phyloP scores from a whole-genome alignment of 768 basidiomycete species.

The Daedalea quercina region DNA sequence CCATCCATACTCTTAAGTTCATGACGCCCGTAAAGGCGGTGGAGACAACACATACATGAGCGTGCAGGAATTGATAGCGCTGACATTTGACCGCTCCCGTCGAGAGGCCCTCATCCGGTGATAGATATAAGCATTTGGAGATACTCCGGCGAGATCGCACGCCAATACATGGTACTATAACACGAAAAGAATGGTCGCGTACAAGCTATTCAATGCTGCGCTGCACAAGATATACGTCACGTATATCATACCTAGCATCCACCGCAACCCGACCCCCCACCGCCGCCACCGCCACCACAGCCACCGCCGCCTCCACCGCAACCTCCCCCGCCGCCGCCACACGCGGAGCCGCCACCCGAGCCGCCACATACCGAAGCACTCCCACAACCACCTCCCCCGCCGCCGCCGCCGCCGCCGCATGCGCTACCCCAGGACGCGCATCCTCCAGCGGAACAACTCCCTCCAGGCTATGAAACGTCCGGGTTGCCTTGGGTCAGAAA shows the following conservation, averaged over 20 bases:
- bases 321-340: conserved; percentile 4
- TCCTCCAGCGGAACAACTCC: conserved; percentile 3
- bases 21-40: no score
- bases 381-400: conserved; percentile 16
- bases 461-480: background rate
- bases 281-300: conserved; percentile 11
- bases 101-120: no score
- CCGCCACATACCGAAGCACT: conserved; percentile 18
- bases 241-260: background rate
- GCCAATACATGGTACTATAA: no score
- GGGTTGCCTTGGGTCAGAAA: no score
- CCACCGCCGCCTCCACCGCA: background rate
- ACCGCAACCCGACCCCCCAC: conserved; percentile 12
- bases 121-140: no score
- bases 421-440: conserved; percentile 5
- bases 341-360: conserved; percentile 13
- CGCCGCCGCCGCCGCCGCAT: conserved; percentile 14
- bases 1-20: no score
- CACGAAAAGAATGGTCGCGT: no score
- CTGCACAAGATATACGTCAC: background rate
- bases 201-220: no score
- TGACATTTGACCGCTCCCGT: no score
- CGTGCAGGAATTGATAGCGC: no score
- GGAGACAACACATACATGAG: no score
- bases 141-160: no score